Conservation (phyloP, 768 basidiomycete genomes). For the Antrodiella citrinella region DNA sequence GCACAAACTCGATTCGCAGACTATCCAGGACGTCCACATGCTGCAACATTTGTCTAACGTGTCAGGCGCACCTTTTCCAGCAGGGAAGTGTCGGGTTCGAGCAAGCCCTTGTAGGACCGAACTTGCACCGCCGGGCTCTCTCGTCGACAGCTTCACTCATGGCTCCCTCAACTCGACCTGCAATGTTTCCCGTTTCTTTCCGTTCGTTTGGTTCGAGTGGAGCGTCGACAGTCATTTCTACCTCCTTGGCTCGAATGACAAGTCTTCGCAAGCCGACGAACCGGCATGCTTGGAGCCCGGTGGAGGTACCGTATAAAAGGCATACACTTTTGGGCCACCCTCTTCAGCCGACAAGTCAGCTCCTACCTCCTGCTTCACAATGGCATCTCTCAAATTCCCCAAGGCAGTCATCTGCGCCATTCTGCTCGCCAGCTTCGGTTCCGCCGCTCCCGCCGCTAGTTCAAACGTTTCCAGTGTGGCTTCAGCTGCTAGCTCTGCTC, state of each 20-base stretch:
- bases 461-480: slow-evolving; percentile 18
- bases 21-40: not conserved
- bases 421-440: slow-evolving; percentile 9
- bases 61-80: not conserved
- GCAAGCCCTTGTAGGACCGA: not conserved
- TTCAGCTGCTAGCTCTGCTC: not conserved
- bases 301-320: not conserved
- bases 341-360: not conserved
- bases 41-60: not conserved
- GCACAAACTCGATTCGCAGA: not conserved
- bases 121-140: not conserved
- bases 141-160: not conserved
- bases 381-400: slow-evolving; percentile 8
- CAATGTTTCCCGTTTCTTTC: not conserved
- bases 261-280: not conserved
- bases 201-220: not conserved
- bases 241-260: not conserved
- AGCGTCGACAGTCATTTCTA: not conserved
- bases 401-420: slow-evolving; percentile 16
- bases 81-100: not conserved
- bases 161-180: not conserved
- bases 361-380: not conserved
- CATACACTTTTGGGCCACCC: not conserved
- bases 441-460: slow-evolving; percentile 16
- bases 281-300: not conserved